phyloP scores from a whole-genome alignment of 768 basidiomycete genomes.

The Leccinum fibrillosum region DNA sequence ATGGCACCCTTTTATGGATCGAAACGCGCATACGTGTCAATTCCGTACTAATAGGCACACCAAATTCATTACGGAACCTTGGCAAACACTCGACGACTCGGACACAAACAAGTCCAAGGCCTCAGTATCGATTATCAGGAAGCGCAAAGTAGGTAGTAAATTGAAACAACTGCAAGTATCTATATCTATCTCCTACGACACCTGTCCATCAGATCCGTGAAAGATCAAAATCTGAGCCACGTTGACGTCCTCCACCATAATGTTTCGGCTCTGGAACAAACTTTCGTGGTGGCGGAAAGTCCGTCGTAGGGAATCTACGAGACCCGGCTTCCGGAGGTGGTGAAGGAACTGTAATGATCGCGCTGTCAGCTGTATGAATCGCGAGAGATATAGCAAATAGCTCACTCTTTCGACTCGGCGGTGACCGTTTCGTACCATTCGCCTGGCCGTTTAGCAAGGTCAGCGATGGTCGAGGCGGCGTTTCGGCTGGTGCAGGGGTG shows the following conservation, averaged over 20 bases:
- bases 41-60: neutral
- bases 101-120: no score
- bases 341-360: constrained; percentile 41
- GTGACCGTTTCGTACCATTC: constrained; percentile 33
- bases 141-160: neutral
- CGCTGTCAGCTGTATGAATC: constrained; percentile 9
- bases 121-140: neutral
- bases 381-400: neutral
- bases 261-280: constrained; percentile 49
- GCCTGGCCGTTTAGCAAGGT: constrained; percentile 15
- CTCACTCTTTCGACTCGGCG: constrained; percentile 50
- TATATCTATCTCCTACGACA: neutral
- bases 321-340: constrained; percentile 62
- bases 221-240: constrained; percentile 72
- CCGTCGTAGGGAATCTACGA: constrained; percentile 72
- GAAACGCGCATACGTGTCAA: constrained; percentile 32
- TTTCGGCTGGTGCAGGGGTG: constrained; percentile 20
- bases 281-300: constrained; percentile 74
- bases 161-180: neutral
- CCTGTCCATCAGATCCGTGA: constrained; percentile 26
- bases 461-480: constrained; percentile 11
- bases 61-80: neutral
- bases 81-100: no score
- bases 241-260: constrained; percentile 63
- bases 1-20: constrained; percentile 20